Base-by-base conservation (phyloP, 75 land plant species). In the Pinus albicaulis region DNA sequence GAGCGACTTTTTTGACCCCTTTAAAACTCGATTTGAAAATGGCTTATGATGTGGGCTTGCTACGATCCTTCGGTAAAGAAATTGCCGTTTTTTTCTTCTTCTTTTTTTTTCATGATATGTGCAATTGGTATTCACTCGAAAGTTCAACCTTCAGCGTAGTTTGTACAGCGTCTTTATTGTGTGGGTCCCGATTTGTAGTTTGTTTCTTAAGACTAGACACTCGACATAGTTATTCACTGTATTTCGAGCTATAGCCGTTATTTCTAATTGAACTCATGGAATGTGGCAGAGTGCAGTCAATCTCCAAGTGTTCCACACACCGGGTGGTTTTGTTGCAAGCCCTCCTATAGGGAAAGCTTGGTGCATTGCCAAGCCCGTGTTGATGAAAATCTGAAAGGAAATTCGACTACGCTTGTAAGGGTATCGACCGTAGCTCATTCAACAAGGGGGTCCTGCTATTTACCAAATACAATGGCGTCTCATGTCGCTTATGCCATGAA, bases 401-500 rank as follows among this genome's bases (percentile, higher is more conserved):
- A 86, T 62, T 82, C 90, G 88, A 88, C 74, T 92, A 88, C 76
- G 91, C 92, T 14, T 92, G 95, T 62, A 71, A 86, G 38, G 78
- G 79, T 31, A 80, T 89, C 15, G 95, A 93, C 68, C 91, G 93
- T 76, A 34, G 14, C 76, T 85, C 13, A 93, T 91, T 52, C 91
- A 93, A 68, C 76, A 79, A 10, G 89, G 88, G 0, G 90, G 92
- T 23, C 80, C 89, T 93, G 93, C 71, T 93, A 76, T 75, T 52
- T 68, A 57, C 93, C 95, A 66, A 86, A 88, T 79, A 90, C 85
- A 10, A 64, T 93, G 16, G 55, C 55, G 16, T 80, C 91, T 22
- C 95, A 90, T 76, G 90, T 92, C 63, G 82, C 95, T 55, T 93
- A 85, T 76, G 93, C 91, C 58, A 90, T 90, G 90, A 93, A 90